These are phyloP conservation scores for Cyclanthera cordifolia DNA, from an alignment of 306 rosid genomes.

Conservation along the genomic window DNA sequence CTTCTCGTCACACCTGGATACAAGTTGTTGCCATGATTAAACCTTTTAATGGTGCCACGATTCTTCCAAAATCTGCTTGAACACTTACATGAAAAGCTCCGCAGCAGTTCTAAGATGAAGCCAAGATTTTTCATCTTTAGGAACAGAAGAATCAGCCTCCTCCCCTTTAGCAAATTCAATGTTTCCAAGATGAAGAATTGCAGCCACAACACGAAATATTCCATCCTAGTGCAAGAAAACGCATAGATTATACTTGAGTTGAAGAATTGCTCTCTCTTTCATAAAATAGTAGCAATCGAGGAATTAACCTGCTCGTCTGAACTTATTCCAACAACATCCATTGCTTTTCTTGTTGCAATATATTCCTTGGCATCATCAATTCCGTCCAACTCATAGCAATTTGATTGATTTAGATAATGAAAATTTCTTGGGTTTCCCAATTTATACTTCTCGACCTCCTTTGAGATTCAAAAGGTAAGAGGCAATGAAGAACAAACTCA, in stretches of 20 bases:
- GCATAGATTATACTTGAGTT: slow-evolving; percentile 15
- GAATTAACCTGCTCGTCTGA: slow-evolving; percentile 75
- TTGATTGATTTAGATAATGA: slow-evolving; percentile 87
- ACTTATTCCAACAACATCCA: slow-evolving; percentile 93
- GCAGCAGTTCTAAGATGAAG: slow-evolving; percentile 78
- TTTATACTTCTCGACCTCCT: slow-evolving; percentile 73
- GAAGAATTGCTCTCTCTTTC: too few species aligned
- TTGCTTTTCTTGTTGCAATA: slow-evolving; percentile 68
- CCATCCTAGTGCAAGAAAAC: slow-evolving; percentile 43
- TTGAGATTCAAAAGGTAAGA: slow-evolving; percentile 16
- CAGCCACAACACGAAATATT: slow-evolving; percentile 96
- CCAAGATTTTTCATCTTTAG: slow-evolving; percentile 84
- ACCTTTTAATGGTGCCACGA: slow-evolving; percentile 15
- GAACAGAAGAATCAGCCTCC: slow-evolving; percentile 78
- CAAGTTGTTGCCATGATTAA: slow-evolving; percentile 5
- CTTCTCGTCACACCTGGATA: slow-evolving; percentile 86
- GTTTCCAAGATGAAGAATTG: slow-evolving; percentile 92
- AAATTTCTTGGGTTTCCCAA: slow-evolving; percentile 74
- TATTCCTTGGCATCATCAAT: slow-evolving; percentile 77
- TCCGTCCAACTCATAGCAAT: slow-evolving; percentile 77
- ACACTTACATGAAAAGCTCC: slow-evolving; percentile 72
- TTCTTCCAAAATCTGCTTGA: slow-evolving; percentile 14
- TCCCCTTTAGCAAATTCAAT: slow-evolving; percentile 87
- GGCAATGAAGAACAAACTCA: slow-evolving; percentile 9
- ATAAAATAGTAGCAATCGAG: slow-evolving; percentile 14